Evolutionary conservation across 345 rosid species (phyloP).

Genomic region (Hibiscus tridactylites): DNA sequence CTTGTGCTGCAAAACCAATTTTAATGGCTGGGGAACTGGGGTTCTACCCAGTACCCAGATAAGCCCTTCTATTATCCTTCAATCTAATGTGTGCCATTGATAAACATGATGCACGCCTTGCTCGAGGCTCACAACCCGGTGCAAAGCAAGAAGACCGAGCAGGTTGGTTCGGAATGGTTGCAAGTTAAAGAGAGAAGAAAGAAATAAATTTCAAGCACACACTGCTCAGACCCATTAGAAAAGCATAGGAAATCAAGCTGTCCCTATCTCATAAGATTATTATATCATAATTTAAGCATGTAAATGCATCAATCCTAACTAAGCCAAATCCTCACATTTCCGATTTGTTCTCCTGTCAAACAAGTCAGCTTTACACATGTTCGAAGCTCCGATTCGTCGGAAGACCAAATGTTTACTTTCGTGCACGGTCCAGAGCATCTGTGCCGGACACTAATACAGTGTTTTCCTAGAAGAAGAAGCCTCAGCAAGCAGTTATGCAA

Average conservation of each 20-base stretch:
- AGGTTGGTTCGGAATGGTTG: neutral
- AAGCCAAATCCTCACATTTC: slow-evolving; percentile 2
- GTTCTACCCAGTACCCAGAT: neutral
- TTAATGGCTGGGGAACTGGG: neutral
- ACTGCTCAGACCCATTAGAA: neutral
- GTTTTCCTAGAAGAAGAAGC: slow-evolving; percentile 9
- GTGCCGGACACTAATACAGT: neutral
- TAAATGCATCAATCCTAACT: slow-evolving; percentile 12
- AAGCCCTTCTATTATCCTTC: too few species aligned
- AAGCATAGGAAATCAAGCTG: slow-evolving; percentile 9
- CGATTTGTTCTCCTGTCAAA: slow-evolving; percentile 14
- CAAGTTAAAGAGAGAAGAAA: neutral
- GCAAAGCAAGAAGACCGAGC: neutral
- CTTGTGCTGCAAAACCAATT: slow-evolving; percentile 17
- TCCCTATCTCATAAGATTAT: slow-evolving; percentile 15
- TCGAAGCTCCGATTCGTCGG: slow-evolving; percentile 1
- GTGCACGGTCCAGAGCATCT: neutral
- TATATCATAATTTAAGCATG: slow-evolving; percentile 12
- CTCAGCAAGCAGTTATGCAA: slow-evolving; percentile 4
- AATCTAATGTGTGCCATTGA: too few species aligned
- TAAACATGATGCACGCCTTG: too few species aligned
- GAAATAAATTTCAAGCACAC: neutral
- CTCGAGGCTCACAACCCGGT: neutral
- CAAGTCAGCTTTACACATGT: slow-evolving; percentile 24
- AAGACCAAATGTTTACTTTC: neutral